Evolutionary conservation across 2,329 filamentous ascomycete genomes (phyloP).

Genomic region (Geoglossum cookeanum): DNA sequence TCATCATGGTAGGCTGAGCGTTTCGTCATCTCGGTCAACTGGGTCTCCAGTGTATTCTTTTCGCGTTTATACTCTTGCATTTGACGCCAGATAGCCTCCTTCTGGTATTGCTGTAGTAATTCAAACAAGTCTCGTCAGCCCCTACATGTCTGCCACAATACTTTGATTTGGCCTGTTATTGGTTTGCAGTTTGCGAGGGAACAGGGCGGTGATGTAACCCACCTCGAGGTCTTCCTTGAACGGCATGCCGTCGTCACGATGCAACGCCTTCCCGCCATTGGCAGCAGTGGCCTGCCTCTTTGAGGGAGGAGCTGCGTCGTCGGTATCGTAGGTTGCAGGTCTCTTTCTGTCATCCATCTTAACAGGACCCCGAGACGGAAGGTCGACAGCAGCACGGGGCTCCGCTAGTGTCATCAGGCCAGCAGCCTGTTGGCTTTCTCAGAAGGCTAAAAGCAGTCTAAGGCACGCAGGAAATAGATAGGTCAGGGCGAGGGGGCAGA

Average conservation of each 20-base stretch:
- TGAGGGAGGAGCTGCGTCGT: constrained; percentile 71
- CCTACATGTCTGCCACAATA: background rate
- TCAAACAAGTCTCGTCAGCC: constrained; percentile 7
- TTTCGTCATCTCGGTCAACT: constrained; percentile 63
- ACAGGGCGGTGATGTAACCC: constrained; percentile 28
- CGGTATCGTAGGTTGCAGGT: constrained; percentile 59
- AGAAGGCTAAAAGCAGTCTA: constrained; percentile 11
- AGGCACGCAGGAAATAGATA: background rate
- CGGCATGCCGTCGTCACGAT: constrained; percentile 48
- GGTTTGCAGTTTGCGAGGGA: background rate
- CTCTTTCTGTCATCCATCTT: constrained; percentile 99
- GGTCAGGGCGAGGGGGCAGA: background rate
- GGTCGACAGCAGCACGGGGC: constrained; percentile 49
- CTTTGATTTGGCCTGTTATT: background rate
- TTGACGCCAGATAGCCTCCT: constrained; percentile 90
- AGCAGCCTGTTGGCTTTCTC: constrained; percentile 25
- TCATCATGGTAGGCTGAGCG: constrained; percentile 72
- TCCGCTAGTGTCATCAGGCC: constrained; percentile 75
- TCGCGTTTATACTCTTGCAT: constrained; percentile 97
- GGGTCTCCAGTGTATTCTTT: constrained; percentile 60
- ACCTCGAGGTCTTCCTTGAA: constrained; percentile 56
- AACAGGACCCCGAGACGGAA: constrained; percentile 58
- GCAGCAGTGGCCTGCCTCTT: constrained; percentile 68
- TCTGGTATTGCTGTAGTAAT: constrained; percentile 56
- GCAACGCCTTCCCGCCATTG: constrained; percentile 51